Base-by-base conservation (phyloP, 192 early-diverging fungal species). In the Rhizoclosmatium globosum region DNA sequence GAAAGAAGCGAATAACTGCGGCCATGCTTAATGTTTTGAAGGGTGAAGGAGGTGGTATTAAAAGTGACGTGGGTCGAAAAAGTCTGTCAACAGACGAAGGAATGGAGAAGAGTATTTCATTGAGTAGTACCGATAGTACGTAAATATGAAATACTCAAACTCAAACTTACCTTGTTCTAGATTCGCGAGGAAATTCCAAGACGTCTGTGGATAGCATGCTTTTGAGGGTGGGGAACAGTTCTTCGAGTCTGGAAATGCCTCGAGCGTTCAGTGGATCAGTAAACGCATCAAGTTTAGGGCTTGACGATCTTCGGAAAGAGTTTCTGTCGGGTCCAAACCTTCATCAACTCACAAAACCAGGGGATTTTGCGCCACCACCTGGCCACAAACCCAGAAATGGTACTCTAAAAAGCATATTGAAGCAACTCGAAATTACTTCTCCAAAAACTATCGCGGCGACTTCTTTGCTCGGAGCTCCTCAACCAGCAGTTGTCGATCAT, bases 21-120 rank as follows among this genome's bases (percentile, higher is more conserved):
- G 69, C 69, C 6, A 71, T 71, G 69, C 38, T 71, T 4, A 71
- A 71, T 46, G 38, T 68, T 31, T 68, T 41, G 39, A 68, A 64
- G 9, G 31, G 31, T 31, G 31, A 31, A 31, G n/a, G 61, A 23
- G 39, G 39, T 38, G n/a, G 21, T 64, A 64, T 19, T n/a, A 9
- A 19, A 21, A 6, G 15, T 38, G 39, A 38, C 2, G 4, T 17
- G 31, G 43, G 38, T 68, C 45, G 31, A 68, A 23, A 9, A 3
- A 68, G 43, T 46, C 17, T 43, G 39, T 68, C 42, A 2, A 31
- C 31, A 31, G 31, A 31, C 0, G 31, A 31, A 31, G 31, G 31
- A 31, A 31, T 31, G 31, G 31, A 31, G 31, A 31, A 31, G 31
- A 31, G 31, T 31, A 31, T 31, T 31, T 31, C 31, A 31, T 31